Evolutionary conservation across 768 basidiomycete species (phyloP).

Genomic region (Hericium coralloides): DNA sequence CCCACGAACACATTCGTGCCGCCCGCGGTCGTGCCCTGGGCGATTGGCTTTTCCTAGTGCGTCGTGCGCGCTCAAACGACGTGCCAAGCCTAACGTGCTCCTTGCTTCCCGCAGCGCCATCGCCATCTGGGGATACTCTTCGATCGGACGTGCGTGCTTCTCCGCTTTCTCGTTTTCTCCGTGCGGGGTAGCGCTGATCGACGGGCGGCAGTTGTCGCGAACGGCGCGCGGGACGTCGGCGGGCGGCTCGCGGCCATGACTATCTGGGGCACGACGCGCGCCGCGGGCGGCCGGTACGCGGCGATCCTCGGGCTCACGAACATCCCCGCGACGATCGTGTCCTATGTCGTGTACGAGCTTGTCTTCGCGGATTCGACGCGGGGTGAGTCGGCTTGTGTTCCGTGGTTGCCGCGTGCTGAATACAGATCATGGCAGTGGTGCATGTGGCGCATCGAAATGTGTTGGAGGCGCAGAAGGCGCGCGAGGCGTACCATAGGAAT

Average conservation of each 20-base stretch:
- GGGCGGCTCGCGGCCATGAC: slow-evolving; percentile 19
- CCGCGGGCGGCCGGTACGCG: slow-evolving; percentile 20
- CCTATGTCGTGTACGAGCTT: slow-evolving; percentile 19
- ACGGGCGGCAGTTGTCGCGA: slow-evolving; percentile 16
- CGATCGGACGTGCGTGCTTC: slow-evolving; percentile 15
- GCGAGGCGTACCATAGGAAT: too few relatives aligned
- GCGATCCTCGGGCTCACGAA: slow-evolving; percentile 23
- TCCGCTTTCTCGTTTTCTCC: not conserved
- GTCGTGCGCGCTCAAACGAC: not conserved
- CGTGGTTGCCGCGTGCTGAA: too few relatives aligned
- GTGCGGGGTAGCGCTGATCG: not conserved
- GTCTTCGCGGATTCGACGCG: slow-evolving; percentile 20
- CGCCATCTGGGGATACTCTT: slow-evolving; percentile 19
- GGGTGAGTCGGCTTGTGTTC: slow-evolving; percentile 6
- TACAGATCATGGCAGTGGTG: too few relatives aligned
- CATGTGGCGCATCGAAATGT: too few relatives aligned
- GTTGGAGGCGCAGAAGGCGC: too few relatives aligned
- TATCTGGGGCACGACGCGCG: slow-evolving; percentile 20
- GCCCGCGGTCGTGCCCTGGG: slow-evolving; percentile 17
- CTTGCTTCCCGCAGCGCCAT: slow-evolving; percentile 6
- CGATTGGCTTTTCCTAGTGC: slow-evolving; percentile 19
- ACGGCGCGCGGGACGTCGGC: slow-evolving; percentile 22
- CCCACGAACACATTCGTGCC: slow-evolving; percentile 22
- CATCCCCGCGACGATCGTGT: slow-evolving; percentile 19
- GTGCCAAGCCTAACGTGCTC: not conserved